Conservation (phyloP, 2,329 filamentous ascomycete genomes). For the Calonectria henricotiae region DNA sequence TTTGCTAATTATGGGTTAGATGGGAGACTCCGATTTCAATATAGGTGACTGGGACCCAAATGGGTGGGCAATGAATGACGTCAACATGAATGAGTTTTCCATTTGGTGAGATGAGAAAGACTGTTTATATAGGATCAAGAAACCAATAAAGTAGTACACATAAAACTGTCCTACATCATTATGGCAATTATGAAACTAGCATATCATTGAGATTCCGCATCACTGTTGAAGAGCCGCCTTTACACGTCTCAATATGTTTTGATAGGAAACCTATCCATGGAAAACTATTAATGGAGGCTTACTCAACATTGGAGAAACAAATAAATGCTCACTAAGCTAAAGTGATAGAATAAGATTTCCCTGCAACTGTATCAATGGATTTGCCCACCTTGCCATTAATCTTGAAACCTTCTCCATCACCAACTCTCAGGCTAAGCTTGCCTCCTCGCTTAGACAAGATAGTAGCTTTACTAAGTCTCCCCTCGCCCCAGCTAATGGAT, state of each 20-base stretch:
- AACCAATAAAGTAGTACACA: background rate
- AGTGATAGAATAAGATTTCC: background rate
- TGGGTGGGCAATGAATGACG: slow-evolving; percentile 15
- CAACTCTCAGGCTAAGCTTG: background rate
- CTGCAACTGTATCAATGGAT: background rate
- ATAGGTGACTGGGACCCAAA: slow-evolving; percentile 22
- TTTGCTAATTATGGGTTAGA: slow-evolving; percentile 19
- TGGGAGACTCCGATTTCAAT: slow-evolving; percentile 24
- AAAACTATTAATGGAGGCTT: too few relatives aligned
- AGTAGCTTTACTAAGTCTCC: background rate
- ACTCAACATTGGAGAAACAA: background rate
- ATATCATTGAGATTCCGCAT: too few relatives aligned
- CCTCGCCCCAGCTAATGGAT: background rate
- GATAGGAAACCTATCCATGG: too few relatives aligned
- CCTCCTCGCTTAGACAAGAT: background rate
- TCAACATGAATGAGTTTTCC: background rate
- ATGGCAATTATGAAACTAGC: too few relatives aligned
- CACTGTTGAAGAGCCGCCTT: too few relatives aligned
- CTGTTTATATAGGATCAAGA: background rate
- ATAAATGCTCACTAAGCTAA: background rate
- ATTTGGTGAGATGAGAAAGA: slow-evolving; percentile 12
- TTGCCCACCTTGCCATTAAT: background rate
- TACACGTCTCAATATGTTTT: too few relatives aligned
- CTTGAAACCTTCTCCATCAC: background rate
- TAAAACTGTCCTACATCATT: too few relatives aligned